Conservation (phyloP, 2,329 filamentous ascomycete genomes). For the Hypoxylon sp. region DNA sequence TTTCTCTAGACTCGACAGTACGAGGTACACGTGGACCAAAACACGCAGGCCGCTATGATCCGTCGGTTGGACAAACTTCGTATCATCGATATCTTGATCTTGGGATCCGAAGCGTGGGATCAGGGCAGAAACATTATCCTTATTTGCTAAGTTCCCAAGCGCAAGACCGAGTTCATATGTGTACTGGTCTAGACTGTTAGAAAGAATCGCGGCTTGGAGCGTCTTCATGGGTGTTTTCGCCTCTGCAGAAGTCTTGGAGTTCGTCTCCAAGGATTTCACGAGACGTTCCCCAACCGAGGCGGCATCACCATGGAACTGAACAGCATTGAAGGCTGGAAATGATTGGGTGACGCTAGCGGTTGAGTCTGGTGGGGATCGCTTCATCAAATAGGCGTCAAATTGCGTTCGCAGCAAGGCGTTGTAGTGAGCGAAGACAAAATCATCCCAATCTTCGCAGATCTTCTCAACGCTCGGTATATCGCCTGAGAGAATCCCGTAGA, state of each 20-base stretch:
- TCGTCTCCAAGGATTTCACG: slow-evolving; percentile 70
- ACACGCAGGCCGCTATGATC: slow-evolving; percentile 76
- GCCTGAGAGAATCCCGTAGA: slow-evolving; percentile 90
- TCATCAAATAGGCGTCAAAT: slow-evolving; percentile 78
- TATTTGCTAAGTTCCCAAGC: slow-evolving; percentile 63
- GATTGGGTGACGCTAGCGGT: slow-evolving; percentile 67
- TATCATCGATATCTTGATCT: slow-evolving; percentile 54
- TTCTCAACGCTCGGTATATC: slow-evolving; percentile 82
- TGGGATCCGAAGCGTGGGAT: slow-evolving; percentile 55
- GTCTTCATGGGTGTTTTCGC: slow-evolving; percentile 76
- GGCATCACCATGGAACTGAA: slow-evolving; percentile 71
- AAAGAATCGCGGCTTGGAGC: slow-evolving; percentile 80
- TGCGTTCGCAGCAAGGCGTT: slow-evolving; percentile 85
- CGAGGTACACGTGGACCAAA: slow-evolving; percentile 73
- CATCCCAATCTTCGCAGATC: slow-evolving; percentile 85
- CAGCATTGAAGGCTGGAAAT: slow-evolving; percentile 73
- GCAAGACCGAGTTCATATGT: slow-evolving; percentile 70
- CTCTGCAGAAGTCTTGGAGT: slow-evolving; percentile 68
- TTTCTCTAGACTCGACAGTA: slow-evolving; percentile 75
- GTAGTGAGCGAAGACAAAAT: slow-evolving; percentile 87
- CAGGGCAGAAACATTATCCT: slow-evolving; percentile 57
- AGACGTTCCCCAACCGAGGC: slow-evolving; percentile 67
- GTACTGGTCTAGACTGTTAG: slow-evolving; percentile 69
- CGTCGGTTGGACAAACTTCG: slow-evolving; percentile 65
- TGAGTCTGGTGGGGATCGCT: slow-evolving; percentile 65